Base-by-base conservation (phyloP, 495 filamentous ascomycete genomes). In the Tuber magnatum region DNA sequence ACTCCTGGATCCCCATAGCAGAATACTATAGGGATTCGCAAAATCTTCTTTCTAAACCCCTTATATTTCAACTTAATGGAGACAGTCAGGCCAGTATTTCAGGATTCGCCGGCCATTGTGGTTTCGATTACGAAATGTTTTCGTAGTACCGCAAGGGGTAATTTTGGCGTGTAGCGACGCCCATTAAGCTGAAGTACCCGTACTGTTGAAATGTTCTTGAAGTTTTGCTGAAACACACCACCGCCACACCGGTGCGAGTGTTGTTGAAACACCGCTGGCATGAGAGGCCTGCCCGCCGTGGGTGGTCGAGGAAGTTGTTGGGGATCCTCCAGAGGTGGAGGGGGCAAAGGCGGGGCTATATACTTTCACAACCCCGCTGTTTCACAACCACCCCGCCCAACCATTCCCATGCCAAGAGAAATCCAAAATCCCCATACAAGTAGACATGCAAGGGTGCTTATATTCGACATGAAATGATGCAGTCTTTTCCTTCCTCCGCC, bases 1-100 rank as follows among this genome's bases (percentile, higher is more conserved):
- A 65, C 56, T 12, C 56, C 56, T 65, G 56, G 56, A 65, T 65
- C 56, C 56, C 56, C 56, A 65, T 65, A 65, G 32, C 56, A 65
- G 56, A 65, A 65, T 20, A 65, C 28, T 16, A 32, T 14, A 32
- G 56, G 56, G 28, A 9, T 32, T 65, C 18, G 3, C 56, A 10
- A 65, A 65, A 28, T 56, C 8, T 8, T 28, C 12, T 3, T 24
- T 0, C 22, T 18, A 24, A 18, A 28, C 28, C 18, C 28, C 56
- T 35, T 35, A 32, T 65, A 65, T 65, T 14, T 65, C 3, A 16
- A 18, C 56, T 18, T 12, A 2, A 65, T 65, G 32, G 56, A 65
- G 51, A 61, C 51, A 61, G 51, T n/a, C 51, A 61, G n/a, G 51
- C 51, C 51, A 61, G 51, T 8, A n/a, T 61, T 61, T 61, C 24